These are phyloP conservation scores for Jackrogersella minutella DNA, from an alignment of 495 filamentous ascomycete genomes.

Conservation along the genomic window DNA sequence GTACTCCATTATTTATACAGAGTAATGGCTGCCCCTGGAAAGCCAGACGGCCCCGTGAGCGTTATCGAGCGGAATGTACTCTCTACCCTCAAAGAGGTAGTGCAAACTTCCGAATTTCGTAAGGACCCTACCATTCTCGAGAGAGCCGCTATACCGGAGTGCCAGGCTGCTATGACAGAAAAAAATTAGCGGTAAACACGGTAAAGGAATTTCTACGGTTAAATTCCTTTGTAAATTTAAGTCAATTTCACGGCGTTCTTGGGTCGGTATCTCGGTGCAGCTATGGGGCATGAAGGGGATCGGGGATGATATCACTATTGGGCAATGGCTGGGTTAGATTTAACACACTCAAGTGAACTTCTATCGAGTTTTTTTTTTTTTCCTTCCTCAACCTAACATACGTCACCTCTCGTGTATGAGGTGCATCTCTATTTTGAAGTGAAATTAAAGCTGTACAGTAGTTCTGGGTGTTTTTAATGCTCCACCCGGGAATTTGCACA, in stretches of 20 bases:
- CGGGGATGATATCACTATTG: not conserved
- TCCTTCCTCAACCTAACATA: not conserved
- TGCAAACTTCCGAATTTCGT: conserved; percentile 28
- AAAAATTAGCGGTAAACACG: not conserved
- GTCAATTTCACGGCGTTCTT: not conserved
- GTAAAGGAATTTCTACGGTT: not conserved
- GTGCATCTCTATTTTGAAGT: no score
- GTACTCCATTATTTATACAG: conserved; percentile 31
- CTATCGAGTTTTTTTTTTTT: not conserved
- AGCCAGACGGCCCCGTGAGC: conserved; percentile 10
- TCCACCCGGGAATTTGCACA: no score
- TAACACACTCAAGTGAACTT: not conserved
- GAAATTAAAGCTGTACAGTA: no score
- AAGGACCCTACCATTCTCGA: conserved; percentile 30
- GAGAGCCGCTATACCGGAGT: conserved; percentile 23
- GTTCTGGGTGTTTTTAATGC: no score
- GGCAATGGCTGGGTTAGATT: not conserved
- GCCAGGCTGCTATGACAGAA: conserved; percentile 15
- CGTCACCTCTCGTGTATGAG: no score
- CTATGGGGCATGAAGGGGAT: not conserved
- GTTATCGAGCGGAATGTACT: conserved; percentile 39
- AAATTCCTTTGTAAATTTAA: no score
- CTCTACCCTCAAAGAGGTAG: conserved; percentile 16
- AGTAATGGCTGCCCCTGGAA: conserved; percentile 29
- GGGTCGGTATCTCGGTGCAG: not conserved